phyloP scores from a whole-genome alignment of 2,329 filamentous ascomycete species.

The Colletotrichum salicis region DNA sequence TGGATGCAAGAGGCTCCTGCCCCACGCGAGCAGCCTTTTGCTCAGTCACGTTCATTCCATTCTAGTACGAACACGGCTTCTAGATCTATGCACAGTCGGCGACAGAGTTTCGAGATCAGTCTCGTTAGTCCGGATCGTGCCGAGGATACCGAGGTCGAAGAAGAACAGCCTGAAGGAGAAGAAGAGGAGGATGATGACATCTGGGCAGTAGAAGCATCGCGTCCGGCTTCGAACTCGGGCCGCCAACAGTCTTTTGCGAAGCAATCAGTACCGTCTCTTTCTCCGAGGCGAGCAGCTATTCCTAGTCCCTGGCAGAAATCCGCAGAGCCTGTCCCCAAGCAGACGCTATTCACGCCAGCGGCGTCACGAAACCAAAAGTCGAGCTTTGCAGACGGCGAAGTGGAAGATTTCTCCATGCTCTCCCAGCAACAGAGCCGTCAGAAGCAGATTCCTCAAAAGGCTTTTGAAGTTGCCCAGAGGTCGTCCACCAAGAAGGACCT shows the following conservation, averaged over 20 bases:
- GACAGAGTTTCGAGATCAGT: slow-evolving; percentile 13
- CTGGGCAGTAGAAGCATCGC: slow-evolving; percentile 67
- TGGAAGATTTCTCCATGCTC: slow-evolving; percentile 59
- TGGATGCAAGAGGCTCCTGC: slow-evolving; percentile 49
- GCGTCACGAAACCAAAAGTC: slow-evolving; percentile 1
- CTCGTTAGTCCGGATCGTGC: slow-evolving; percentile 6
- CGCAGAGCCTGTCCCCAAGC: slow-evolving; percentile 36
- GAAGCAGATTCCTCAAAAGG: slow-evolving; percentile 25
- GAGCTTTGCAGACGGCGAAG: slow-evolving; percentile 36
- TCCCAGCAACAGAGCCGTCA: slow-evolving; percentile 41
- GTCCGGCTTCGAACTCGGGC: slow-evolving; percentile 42
- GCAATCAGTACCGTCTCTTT: slow-evolving; percentile 36
- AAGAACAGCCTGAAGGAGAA: slow-evolving; percentile 27
- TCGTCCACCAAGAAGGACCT: slow-evolving; percentile 49
- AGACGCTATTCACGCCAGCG: slow-evolving; percentile 32
- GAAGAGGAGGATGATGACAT: slow-evolving; percentile 56
- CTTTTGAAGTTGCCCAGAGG: slow-evolving; percentile 7
- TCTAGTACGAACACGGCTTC: slow-evolving; percentile 27
- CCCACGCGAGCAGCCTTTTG: slow-evolving; percentile 32
- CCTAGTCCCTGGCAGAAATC: slow-evolving; percentile 54
- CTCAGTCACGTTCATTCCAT: slow-evolving; percentile 9
- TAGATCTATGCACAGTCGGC: slow-evolving; percentile 17
- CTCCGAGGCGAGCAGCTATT: slow-evolving; percentile 39
- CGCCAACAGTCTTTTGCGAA: slow-evolving; percentile 46
- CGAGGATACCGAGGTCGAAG: slow-evolving; percentile 24